Base-by-base conservation (phyloP, 148 eudicot genomes). In the Camellia granthamiana region DNA sequence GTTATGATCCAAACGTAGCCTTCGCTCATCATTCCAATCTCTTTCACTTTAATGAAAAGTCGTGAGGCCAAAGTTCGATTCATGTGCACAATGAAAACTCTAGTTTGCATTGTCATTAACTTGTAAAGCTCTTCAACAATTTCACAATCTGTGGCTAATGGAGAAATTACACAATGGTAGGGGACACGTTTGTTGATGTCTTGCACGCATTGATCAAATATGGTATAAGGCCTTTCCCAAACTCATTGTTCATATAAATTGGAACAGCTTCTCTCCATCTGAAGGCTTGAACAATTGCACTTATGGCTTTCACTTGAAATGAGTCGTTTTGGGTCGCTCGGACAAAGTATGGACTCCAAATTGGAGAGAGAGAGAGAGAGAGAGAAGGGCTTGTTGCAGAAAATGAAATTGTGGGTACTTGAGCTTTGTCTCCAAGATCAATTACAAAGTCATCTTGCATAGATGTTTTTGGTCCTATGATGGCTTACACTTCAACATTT, bases 301-400 rank as follows among this genome's bases (percentile, higher is more conserved):
- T 71, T 11, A 89, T 80, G 51, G 90, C 87, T 65, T 75, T 66
- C 0, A 80, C 78, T 77, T 89, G 93, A 30, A 78, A 21, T 0
- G 87, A 63, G 43, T 83, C 89, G 61, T 73, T 68, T 71, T 58
- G 87, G 6, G 93, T 73, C 1, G 87, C 86, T 55, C 89, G 83
- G 5, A 90, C 46, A 79, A 90, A 90, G 79, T 87, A 90, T 46
- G 78, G 65, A 58, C 78, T 83, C 47, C 69, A 64, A 6, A 76
- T 49, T 15, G 88, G 38, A 5, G 30, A 23, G 30, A 23, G 23
- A 23, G 30, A 23, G 30, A 23, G 23, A 23, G 88, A 77, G 43
- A 90, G 88, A 6, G 79, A 82, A 23, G 93, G 88, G 63, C 91
- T 89, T 19, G 88, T 85, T 5, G 90, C 90, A 3, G 87, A 79